phyloP scores from a whole-genome alignment of 2,329 filamentous ascomycete species.

The Cladophialophora carrionii region DNA sequence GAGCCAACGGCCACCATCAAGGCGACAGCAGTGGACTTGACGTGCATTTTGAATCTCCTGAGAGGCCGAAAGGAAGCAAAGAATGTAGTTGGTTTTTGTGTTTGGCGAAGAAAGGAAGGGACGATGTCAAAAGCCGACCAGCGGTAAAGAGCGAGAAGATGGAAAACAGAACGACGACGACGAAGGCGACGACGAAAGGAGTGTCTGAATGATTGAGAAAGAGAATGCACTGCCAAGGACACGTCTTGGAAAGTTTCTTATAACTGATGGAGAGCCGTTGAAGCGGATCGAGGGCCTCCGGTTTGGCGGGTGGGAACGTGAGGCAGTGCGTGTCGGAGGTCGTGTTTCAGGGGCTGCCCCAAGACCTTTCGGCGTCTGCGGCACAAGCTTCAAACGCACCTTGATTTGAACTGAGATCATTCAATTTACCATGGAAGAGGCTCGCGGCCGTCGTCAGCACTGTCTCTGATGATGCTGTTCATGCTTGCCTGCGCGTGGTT shows the following conservation, averaged over 20 bases:
- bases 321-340: conserved; percentile 29
- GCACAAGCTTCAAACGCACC: conserved; percentile 10
- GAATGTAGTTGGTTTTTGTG: conserved; percentile 13
- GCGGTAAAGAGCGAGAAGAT: conserved; percentile 29
- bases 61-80: conserved; percentile 13
- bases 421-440: not conserved
- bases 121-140: conserved; percentile 33
- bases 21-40: conserved; percentile 29
- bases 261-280: conserved; percentile 17
- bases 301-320: conserved; percentile 27
- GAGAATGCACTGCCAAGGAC: conserved; percentile 7
- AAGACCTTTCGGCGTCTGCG: conserved; percentile 19
- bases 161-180: conserved; percentile 16
- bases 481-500: not conserved
- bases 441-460: not conserved
- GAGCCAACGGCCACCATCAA: conserved; percentile 28
- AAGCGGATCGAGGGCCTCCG: conserved; percentile 26
- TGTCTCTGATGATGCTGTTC: not conserved
- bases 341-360: conserved; percentile 29
- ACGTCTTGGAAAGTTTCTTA: conserved; percentile 33
- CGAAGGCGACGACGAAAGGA: conserved; percentile 10
- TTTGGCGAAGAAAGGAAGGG: conserved; percentile 23
- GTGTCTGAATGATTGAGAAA: conserved; percentile 21
- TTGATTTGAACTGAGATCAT: conserved; percentile 6
- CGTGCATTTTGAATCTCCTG: conserved; percentile 29